Evolutionary conservation across 768 basidiomycete genomes (phyloP).

Genomic region (Hypsizygus marmoreus): DNA sequence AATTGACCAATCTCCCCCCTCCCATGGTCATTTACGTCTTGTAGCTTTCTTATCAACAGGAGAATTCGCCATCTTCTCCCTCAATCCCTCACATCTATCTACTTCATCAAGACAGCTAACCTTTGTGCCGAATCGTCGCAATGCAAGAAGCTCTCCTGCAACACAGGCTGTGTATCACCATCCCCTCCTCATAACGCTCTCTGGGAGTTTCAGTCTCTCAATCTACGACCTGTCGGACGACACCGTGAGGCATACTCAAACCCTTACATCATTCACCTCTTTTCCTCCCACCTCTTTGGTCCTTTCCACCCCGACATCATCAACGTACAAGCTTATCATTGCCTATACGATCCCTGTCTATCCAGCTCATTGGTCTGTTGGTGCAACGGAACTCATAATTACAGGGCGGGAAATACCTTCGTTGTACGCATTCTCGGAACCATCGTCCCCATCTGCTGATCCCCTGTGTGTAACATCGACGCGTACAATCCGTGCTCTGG

Average conservation of each 20-base stretch:
- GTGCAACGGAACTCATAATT: conserved; percentile 76
- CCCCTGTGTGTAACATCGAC: conserved; percentile 55
- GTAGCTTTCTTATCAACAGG: conserved; percentile 68
- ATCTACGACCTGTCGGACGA: conserved; percentile 69
- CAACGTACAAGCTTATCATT: conserved; percentile 71
- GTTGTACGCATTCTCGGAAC: conserved; percentile 8
- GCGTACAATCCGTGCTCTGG: conserved; percentile 68
- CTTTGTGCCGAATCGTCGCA: conserved; percentile 48
- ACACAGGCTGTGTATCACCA: conserved; percentile 76
- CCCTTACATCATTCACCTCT: conserved; percentile 74
- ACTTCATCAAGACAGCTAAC: conserved; percentile 44
- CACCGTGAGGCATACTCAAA: conserved; percentile 58
- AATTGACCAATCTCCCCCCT: conserved; percentile 72
- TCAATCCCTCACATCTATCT: conserved; percentile 48
- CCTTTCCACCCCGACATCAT: conserved; percentile 60
- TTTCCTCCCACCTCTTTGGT: conserved; percentile 81
- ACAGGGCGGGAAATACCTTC: conserved; percentile 30
- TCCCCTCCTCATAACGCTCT: conserved; percentile 73
- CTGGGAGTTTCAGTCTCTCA: conserved; percentile 64
- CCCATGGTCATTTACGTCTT: conserved; percentile 44
- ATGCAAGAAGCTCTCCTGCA: conserved; percentile 45
- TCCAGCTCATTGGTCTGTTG: conserved; percentile 79
- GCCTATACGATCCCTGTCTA: conserved; percentile 79
- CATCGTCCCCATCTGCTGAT: conserved; percentile 11
- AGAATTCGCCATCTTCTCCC: conserved; percentile 60